Conservation (phyloP, 768 basidiomycete species). For the Auricularia heimuer region DNA sequence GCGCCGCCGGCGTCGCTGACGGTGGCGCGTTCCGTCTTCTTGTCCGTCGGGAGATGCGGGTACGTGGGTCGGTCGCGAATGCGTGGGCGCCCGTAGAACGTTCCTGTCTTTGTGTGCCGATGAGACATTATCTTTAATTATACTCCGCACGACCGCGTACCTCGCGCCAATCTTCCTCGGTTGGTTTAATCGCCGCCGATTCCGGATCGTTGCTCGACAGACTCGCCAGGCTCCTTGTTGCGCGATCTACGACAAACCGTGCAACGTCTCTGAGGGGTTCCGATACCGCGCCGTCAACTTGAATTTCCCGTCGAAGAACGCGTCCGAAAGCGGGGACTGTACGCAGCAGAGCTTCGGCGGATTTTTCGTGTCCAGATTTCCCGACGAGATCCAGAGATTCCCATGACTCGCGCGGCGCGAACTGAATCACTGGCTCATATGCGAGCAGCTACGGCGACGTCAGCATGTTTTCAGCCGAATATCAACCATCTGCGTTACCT, state of each 20-base stretch:
- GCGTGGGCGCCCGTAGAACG: background rate
- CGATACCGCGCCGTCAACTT: background rate
- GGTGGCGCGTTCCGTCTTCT: background rate
- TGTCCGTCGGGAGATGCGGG: background rate
- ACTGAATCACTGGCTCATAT: background rate
- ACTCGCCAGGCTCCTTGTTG: background rate
- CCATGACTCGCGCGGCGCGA: background rate
- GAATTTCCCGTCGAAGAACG: background rate
- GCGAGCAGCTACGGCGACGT: background rate
- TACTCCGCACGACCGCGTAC: background rate
- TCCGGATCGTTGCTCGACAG: background rate
- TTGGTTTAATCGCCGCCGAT: background rate
- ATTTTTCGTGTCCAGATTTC: background rate
- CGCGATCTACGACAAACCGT: background rate
- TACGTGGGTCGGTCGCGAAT: background rate
- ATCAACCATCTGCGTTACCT: background rate
- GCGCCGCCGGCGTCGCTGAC: background rate
- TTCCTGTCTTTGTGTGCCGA: background rate
- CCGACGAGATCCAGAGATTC: background rate
- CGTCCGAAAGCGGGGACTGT: background rate
- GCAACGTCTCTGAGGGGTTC: background rate
- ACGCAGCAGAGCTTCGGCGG: background rate
- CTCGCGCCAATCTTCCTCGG: background rate
- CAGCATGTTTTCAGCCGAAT: background rate
- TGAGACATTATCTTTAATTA: background rate